Evolutionary conservation across 2,329 filamentous ascomycete species (phyloP), one percentile per base, ranked within the genome.

Genomic region (Aspergillaceae sp.): DNA sequence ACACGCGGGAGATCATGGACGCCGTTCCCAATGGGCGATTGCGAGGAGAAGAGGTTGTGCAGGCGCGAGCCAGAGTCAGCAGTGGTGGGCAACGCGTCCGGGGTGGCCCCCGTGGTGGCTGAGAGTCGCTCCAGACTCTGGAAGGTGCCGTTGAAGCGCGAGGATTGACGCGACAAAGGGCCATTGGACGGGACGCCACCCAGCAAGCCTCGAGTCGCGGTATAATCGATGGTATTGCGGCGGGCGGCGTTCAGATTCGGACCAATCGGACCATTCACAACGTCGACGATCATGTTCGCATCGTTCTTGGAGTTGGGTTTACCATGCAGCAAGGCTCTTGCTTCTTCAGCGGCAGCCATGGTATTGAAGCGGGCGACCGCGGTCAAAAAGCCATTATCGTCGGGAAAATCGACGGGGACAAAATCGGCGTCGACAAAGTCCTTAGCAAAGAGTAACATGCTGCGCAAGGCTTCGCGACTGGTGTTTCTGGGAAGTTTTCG

Each of bases 361-460:
- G 77, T 74, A 48, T 72, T 70, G 59, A 84, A 83, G 41, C 74
- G 73, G 36, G 79, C 80, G 51, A 82, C 66, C 35, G 79, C 80
- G 42, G 74, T 77, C 27, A 74, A 62, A 52, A 76, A 82, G 29
- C 74, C 74, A 42, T 70, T 66, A 53, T 83, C 79, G 43, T 82
- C 77, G 10, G 74, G 67, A 49, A 71, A 69, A n/a, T 76, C 74
- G 42, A 71, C 69, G 4, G 70, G 65, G 10, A 82, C 67, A 50
- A 83, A 74, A 44, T 80, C 76, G 46, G 74, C 75, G 51, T 80
- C 76, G 42, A 80, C 65, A 42, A 83, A 70, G 51, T 83, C 79
- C 55, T 80, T 78, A 19, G 80, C 78, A 55, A 84, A 83, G n/a
- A 82, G 69, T 4, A 84, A 68, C 70, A 84, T 80, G 60, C 76